Evolutionary conservation across 306 rosid genomes (phyloP).

Genomic region (Rubus idaeus): DNA sequence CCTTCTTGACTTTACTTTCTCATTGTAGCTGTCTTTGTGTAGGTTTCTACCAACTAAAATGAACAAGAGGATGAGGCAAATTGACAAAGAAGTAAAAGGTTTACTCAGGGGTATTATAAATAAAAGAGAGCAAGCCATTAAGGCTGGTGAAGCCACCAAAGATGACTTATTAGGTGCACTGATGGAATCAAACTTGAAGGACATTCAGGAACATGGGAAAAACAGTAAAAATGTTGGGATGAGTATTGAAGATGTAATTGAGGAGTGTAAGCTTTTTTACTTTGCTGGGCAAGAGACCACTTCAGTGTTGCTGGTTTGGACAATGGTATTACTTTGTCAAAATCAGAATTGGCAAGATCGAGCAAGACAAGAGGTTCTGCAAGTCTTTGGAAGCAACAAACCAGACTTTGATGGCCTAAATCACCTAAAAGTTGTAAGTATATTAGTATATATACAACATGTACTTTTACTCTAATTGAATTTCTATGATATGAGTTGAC

Average conservation of each 20-base stretch:
- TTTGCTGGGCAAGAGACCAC: slow-evolving; percentile 65
- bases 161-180: slow-evolving; percentile 32
- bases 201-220: slow-evolving; percentile 38
- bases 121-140: slow-evolving; percentile 31
- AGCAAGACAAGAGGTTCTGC: slow-evolving; percentile 53
- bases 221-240: slow-evolving; percentile 39
- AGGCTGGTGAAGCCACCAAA: slow-evolving; percentile 32
- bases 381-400: slow-evolving; percentile 42
- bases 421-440: slow-evolving; percentile 56
- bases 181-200: slow-evolving; percentile 44
- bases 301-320: slow-evolving; percentile 49
- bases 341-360: slow-evolving; percentile 47
- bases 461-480: too few species aligned
- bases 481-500: not conserved
- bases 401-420: slow-evolving; percentile 45
- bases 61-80: slow-evolving; percentile 32
- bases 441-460: not conserved
- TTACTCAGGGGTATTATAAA: slow-evolving; percentile 29
- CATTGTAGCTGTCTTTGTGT: not conserved
- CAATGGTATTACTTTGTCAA: slow-evolving; percentile 41
- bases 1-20: not conserved
- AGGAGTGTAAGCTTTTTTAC: slow-evolving; percentile 56
- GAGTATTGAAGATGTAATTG: slow-evolving; percentile 41
- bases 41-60: slow-evolving; percentile 38
- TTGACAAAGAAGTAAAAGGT: slow-evolving; percentile 18